Evolutionary conservation across 768 basidiomycete genomes (phyloP), one percentile per base, ranked within the genome.

Genomic region (Leccinum fibrillosum): DNA sequence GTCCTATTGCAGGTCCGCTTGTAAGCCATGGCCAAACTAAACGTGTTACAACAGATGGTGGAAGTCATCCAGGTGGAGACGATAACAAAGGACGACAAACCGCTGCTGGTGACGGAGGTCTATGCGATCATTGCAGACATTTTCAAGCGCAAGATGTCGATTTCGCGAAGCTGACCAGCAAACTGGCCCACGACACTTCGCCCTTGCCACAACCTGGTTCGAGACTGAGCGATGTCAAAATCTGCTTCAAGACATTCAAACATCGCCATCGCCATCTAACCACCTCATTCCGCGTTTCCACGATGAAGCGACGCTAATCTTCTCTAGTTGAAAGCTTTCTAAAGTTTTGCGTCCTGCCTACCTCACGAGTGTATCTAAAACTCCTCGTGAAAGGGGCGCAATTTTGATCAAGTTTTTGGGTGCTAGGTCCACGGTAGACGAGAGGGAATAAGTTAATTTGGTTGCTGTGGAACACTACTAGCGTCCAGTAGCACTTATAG

Each of bases 101-200:
- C 66, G 1, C 49, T 70, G 3, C 59, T 64, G 25, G 63, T 73
- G 19, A 64, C 70, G 17, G 28, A 28, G 28, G 70, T 70, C 4
- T 66, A 72, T 55, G 55, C 56, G n/a, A 70, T 73, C 42, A 60
- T 72, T 32, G 68, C 70, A 17, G 70, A 70, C 49, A 70, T 72
- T 30, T 72, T 72, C 55, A 66, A 61, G 52, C 68, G 59, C 56
- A 73, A 21, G 70, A 65, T 8, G 56, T 72, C 1, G 72, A 72
- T 42, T 70, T 73, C 45, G 70, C 64, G 30, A 62, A 65, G 54
- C 21, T 72, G 48, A 73, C 66, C 1, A 53, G n/a, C 11, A 62
- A 72, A 26, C 34, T 72, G 13, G 55, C 59, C 11, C 56, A 59
- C 32, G 65, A 67, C 47, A 48, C 55, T 19, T 59, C 62, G 5